Conservation (phyloP, 805 yeast species). For the Pichia manshurica region DNA sequence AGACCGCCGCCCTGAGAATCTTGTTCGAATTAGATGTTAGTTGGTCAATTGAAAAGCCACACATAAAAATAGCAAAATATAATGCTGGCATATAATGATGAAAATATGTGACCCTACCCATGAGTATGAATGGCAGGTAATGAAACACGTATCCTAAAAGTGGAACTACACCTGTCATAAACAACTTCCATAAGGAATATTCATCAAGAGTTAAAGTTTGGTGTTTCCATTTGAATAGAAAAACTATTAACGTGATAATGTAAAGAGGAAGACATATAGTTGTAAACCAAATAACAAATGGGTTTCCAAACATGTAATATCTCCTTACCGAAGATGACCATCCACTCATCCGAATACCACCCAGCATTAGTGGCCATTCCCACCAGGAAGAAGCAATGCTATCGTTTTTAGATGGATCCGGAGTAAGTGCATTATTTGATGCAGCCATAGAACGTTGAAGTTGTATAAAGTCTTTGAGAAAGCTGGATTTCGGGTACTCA, state of each 20-base stretch:
- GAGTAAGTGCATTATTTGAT: slow-evolving; percentile 74
- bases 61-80: slow-evolving; percentile 63
- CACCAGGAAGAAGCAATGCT: slow-evolving; percentile 70
- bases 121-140: slow-evolving; percentile 65
- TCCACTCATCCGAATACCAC: slow-evolving; percentile 71
- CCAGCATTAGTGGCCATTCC: slow-evolving; percentile 73
- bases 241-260: slow-evolving; percentile 22
- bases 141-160: slow-evolving; percentile 80
- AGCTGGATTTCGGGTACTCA: slow-evolving; percentile 44
- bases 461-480: slow-evolving; percentile 64
- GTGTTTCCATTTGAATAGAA: slow-evolving; percentile 48
- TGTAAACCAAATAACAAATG: slow-evolving; percentile 58
- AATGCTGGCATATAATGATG: slow-evolving; percentile 84
- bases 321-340: slow-evolving; percentile 55
- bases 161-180: slow-evolving; percentile 71
- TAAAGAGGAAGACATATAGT: slow-evolving; percentile 42
- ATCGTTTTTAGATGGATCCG: slow-evolving; percentile 67
- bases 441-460: slow-evolving; percentile 79
- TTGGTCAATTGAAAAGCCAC: slow-evolving; percentile 49
- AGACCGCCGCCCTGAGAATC: slow-evolving; percentile 30
- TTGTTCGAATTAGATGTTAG: slow-evolving; percentile 31
- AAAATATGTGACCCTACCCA: slow-evolving; percentile 83
- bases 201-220: slow-evolving; percentile 42
- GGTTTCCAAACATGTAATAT: slow-evolving; percentile 65
- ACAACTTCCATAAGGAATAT: slow-evolving; percentile 19